Conservation (phyloP, 345 rosid genomes). For the Lumnitzera racemosa region DNA sequence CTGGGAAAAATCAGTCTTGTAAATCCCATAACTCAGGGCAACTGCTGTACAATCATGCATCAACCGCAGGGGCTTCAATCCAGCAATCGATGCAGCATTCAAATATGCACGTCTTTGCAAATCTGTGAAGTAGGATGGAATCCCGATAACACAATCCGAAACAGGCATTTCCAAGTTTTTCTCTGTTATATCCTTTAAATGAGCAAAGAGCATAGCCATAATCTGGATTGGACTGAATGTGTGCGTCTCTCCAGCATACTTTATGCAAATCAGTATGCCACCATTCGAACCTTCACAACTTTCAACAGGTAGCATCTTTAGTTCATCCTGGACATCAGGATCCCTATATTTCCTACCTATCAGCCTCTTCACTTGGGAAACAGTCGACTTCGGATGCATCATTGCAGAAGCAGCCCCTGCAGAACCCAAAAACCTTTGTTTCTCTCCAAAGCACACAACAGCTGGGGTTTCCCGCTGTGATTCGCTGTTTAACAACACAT, state of each 20-base stretch:
- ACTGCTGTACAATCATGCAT: conserved; percentile 55
- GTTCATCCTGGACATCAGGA: conserved; percentile 38
- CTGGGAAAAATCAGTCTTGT: conserved; percentile 41
- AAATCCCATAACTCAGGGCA: conserved; percentile 54
- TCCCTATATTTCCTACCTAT: conserved; percentile 36
- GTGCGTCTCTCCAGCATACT: conserved; percentile 31
- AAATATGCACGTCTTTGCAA: conserved; percentile 50
- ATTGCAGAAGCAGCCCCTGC: conserved; percentile 46
- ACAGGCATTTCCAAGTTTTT: conserved; percentile 41
- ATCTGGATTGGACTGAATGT: conserved; percentile 37
- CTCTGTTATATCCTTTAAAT: conserved; percentile 46
- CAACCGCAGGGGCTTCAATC: conserved; percentile 50
- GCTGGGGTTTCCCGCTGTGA: conserved; percentile 49
- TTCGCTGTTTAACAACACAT: conserved; percentile 50
- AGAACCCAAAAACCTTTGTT: conserved; percentile 48
- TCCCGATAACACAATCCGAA: conserved; percentile 45
- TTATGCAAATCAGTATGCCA: conserved; percentile 37
- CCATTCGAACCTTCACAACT: conserved; percentile 35
- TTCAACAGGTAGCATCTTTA: conserved; percentile 35
- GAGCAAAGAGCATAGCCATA: conserved; percentile 47
- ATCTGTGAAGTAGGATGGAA: conserved; percentile 55
- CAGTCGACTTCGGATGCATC: conserved; percentile 43
- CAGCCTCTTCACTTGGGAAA: conserved; percentile 50
- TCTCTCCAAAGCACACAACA: conserved; percentile 48
- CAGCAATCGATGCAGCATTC: conserved; percentile 46